Conservation (phyloP, 768 basidiomycete species). For the Tubosaeta sp. region DNA sequence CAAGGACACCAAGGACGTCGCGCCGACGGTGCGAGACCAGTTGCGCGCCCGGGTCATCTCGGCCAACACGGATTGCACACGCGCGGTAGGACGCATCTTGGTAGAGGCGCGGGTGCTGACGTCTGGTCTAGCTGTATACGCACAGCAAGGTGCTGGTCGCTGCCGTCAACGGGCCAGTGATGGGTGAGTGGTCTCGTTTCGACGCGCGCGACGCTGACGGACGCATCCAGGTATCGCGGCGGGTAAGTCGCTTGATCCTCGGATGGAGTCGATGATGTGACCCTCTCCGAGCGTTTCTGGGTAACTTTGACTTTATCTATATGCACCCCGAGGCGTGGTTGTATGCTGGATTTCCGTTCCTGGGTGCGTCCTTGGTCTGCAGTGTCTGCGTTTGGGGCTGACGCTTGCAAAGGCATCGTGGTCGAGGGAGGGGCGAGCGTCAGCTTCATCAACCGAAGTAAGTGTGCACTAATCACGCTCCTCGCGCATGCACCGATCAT, state of each 20-base stretch:
- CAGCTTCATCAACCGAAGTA: constrained; percentile 63
- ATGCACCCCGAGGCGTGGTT: constrained; percentile 58
- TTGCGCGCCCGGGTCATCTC: constrained; percentile 44
- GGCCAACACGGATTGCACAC: constrained; percentile 56
- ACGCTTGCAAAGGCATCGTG: constrained; percentile 46
- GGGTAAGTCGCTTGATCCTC: constrained; percentile 32
- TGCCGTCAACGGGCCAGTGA: constrained; percentile 69
- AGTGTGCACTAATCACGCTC: constrained; percentile 11
- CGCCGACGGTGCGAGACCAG: constrained; percentile 39
- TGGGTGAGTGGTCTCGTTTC: constrained; percentile 42
- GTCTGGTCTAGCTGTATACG: constrained; percentile 47
- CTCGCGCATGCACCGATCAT: background rate
- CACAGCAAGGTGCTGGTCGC: constrained; percentile 70
- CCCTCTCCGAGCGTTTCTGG: constrained; percentile 50
- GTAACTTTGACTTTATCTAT: constrained; percentile 74
- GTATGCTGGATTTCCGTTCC: constrained; percentile 62
- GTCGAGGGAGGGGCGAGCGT: constrained; percentile 69
- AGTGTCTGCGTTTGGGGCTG: background rate
- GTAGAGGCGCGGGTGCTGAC: background rate
- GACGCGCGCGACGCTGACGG: constrained; percentile 2
- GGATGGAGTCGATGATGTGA: background rate
- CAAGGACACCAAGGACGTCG: constrained; percentile 21
- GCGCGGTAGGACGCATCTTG: constrained; percentile 45
- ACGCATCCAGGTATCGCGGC: constrained; percentile 54
- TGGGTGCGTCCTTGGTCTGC: constrained; percentile 35